Evolutionary conservation across 2,329 filamentous ascomycete species (phyloP).

Genomic region (Sarocladiaceae sp.): DNA sequence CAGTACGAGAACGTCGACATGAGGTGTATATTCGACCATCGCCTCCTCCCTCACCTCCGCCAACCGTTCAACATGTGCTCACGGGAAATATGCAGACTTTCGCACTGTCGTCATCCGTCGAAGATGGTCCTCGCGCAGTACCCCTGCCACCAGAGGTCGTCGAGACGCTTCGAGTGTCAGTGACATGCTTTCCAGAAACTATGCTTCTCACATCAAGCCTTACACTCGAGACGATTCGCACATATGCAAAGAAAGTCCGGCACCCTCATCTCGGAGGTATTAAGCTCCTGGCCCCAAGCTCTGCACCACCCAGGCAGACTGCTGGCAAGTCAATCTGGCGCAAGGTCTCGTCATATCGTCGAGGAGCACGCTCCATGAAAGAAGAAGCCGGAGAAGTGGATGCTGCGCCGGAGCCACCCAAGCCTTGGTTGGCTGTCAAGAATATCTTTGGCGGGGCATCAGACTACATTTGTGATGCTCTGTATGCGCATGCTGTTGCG

Average conservation of each 20-base stretch:
- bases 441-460: constrained; percentile 49
- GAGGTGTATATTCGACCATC: constrained; percentile 26
- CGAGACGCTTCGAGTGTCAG: constrained; percentile 49
- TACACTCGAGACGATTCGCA: constrained; percentile 53
- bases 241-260: constrained; percentile 49
- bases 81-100: constrained; percentile 26
- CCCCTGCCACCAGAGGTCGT: constrained; percentile 50
- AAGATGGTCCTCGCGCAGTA: constrained; percentile 34
- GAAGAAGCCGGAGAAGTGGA: not conserved
- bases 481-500: constrained; percentile 56
- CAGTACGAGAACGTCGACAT: constrained; percentile 11
- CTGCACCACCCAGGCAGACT: not conserved
- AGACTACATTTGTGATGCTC: constrained; percentile 52
- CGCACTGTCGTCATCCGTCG: constrained; percentile 23
- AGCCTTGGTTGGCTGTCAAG: constrained; percentile 41
- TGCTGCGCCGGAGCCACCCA: constrained; percentile 15
- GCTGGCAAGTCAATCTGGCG: constrained; percentile 30
- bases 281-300: not conserved
- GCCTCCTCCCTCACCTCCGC: constrained; percentile 28
- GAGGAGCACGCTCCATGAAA: constrained; percentile 13
- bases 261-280: constrained; percentile 24
- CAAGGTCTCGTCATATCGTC: constrained; percentile 28
- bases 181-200: constrained; percentile 55
- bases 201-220: constrained; percentile 53
- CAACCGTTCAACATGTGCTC: constrained; percentile 32